Evolutionary conservation across 805 yeast genomes (phyloP).

Genomic region (Yamadazyma nakazawae): DNA sequence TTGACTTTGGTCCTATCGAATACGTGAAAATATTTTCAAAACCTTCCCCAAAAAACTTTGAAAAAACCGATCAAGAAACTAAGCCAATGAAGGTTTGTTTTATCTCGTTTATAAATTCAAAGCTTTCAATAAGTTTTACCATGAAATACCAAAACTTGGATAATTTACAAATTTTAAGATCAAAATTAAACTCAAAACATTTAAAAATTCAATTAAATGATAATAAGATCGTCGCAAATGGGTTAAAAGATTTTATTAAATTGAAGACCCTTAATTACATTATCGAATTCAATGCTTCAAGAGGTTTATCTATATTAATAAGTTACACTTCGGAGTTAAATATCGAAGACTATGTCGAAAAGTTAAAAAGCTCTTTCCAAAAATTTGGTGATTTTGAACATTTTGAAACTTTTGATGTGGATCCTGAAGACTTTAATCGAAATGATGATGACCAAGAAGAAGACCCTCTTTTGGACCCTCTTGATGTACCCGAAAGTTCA

Average conservation of each 20-base stretch:
- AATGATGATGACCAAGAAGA: not conserved
- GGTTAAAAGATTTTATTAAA: conserved; percentile 33
- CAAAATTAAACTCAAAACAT: conserved; percentile 23
- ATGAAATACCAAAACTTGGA: conserved; percentile 27
- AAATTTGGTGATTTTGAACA: conserved; percentile 43
- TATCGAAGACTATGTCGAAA: conserved; percentile 6
- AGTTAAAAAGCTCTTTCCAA: not conserved
- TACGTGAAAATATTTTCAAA: conserved; percentile 43
- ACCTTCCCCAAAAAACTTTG: conserved; percentile 28
- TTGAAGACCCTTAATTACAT: conserved; percentile 41
- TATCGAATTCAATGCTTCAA: conserved; percentile 36
- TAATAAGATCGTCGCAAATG: conserved; percentile 8
- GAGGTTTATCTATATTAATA: conserved; percentile 20
- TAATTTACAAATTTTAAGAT: conserved; percentile 23
- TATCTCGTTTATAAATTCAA: conserved; percentile 36
- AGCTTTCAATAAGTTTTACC: conserved; percentile 31
- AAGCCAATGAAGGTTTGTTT: conserved; percentile 25
- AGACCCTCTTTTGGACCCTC: not conserved
- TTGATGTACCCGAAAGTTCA: not conserved
- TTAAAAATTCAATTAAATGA: conserved; percentile 31
- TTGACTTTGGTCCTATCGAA: conserved; percentile 63
- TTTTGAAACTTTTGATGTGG: conserved; percentile 17
- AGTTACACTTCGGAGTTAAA: conserved; percentile 3
- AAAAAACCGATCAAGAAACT: conserved; percentile 11
- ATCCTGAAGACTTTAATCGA: not conserved